Evolutionary conservation across 108 stramenopile species (phyloP).

Genomic region (Nitzschia sp.): DNA sequence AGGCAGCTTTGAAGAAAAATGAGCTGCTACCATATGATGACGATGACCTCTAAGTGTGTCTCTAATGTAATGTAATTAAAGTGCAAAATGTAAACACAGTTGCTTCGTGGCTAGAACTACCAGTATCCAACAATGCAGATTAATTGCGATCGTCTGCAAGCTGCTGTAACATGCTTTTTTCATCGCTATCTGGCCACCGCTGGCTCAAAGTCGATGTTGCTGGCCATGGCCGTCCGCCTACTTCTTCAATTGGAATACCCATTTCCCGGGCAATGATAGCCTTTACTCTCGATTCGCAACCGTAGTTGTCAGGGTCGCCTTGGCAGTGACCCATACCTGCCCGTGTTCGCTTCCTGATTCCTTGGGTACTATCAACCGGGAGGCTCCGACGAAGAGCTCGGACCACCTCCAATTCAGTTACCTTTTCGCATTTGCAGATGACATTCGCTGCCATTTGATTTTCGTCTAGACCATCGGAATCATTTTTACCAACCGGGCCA

Average conservation of each 20-base stretch:
- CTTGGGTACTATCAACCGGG: slow-evolving; percentile 76
- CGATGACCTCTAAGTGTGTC: not conserved
- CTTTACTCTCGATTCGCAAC: slow-evolving; percentile 69
- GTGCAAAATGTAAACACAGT: no score
- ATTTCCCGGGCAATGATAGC: slow-evolving; percentile 75
- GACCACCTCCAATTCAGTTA: slow-evolving; percentile 76
- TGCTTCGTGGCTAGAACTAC: no score
- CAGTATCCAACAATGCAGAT: no score
- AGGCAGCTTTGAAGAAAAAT: slow-evolving; percentile 16
- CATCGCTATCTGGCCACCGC: slow-evolving; percentile 67
- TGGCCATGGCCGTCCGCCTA: slow-evolving; percentile 76
- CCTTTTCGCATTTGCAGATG: slow-evolving; percentile 80
- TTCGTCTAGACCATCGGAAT: slow-evolving; percentile 54
- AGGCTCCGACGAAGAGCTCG: slow-evolving; percentile 66
- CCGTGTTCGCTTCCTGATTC: slow-evolving; percentile 69
- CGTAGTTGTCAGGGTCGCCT: slow-evolving; percentile 68
- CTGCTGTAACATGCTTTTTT: slow-evolving; percentile 56
- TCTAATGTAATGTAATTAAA: not conserved
- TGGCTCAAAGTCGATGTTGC: slow-evolving; percentile 69
- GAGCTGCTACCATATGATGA: not conserved
- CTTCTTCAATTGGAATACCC: slow-evolving; percentile 47
- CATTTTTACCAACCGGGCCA: slow-evolving; percentile 67
- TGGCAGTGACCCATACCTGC: slow-evolving; percentile 82
- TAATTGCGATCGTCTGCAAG: not conserved
- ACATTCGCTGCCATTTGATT: slow-evolving; percentile 69